Base-by-base conservation (phyloP, 257 asterid species). In the Nicotiana obtusifolia region DNA sequence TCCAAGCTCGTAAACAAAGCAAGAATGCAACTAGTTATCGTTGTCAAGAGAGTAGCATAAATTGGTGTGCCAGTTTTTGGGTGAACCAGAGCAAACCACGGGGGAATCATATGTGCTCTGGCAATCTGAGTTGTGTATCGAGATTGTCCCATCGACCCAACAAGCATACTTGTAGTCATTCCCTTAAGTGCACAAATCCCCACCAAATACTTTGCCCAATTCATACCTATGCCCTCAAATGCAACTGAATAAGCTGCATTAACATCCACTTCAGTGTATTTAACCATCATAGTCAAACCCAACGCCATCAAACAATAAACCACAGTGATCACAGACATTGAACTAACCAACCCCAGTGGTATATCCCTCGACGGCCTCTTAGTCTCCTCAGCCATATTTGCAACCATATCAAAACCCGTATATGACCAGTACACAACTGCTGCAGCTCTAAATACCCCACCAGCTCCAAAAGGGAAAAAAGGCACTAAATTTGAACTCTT, bases 41-140 rank as follows among this genome's bases (percentile, higher is more conserved):
- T 92, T 13, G 90, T 87, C 86, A 95, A 81, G 11, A 95, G 91
- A 2, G 98, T 95, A 0, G 98, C 99, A 60, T 93, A 91, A 26
- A 95, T 84, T 0, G 99, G 99, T 0, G 99, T 95, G 47, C 97
- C 93, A 0, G 98, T 95, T 64, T 85, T 93, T 0, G 98, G 98
- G 82, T 95, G 99, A 20, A 95, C 90, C 26, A 95, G 82, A 8
- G 98, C 97, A 73, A 95, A 95, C 82, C 88, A 93, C 2, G 98
- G 98, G 9, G 99, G 97, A 53, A 95, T 93, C 99, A 95, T 95
- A 64, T 95, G 99, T 0, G 98, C 78, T 65, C 99, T 73, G 0
- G 99, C 99, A 61, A 95, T 95, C 83, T 95, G 99, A 82, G 99
- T 95, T 0, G 99, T 95, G 90, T 95, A 95, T 52, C 99, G 93